Evolutionary conservation across 2,329 filamentous ascomycete species (phyloP).

Genomic region (Xylaria sp.): DNA sequence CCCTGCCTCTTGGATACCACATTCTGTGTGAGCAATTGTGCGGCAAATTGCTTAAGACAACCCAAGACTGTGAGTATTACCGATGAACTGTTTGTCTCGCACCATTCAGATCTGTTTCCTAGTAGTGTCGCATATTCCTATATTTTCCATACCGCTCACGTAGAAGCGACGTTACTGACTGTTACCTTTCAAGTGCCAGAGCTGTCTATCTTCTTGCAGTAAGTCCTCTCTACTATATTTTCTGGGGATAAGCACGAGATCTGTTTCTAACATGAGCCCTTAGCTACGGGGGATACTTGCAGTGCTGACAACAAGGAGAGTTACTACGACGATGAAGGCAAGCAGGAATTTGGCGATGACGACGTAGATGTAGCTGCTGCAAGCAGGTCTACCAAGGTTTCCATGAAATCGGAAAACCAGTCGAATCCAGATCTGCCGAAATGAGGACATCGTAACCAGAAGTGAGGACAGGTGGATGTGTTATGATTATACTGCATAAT

Average conservation of each 20-base stretch:
- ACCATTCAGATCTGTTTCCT: neutral
- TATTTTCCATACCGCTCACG: neutral
- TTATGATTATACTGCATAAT: constrained; percentile 15
- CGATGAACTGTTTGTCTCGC: constrained; percentile 11
- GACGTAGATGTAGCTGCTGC: neutral
- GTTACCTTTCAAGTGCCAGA: constrained; percentile 11
- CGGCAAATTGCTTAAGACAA: constrained; percentile 25
- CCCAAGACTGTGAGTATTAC: constrained; percentile 32
- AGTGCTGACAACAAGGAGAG: neutral
- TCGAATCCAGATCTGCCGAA: neutral
- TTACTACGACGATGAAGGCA: neutral
- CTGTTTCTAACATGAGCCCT: constrained; percentile 7
- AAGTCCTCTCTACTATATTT: neutral
- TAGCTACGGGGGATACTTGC: constrained; percentile 10
- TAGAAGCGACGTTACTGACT: constrained; percentile 11
- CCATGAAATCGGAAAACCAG: neutral
- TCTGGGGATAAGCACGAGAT: neutral
- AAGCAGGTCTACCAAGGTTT: neutral
- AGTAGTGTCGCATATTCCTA: neutral
- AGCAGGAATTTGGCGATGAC: neutral
- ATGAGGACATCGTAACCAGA: neutral
- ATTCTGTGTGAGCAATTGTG: constrained; percentile 37
- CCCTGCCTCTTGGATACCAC: constrained; percentile 18
- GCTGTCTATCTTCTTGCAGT: constrained; percentile 26
- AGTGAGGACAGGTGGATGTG: neutral